A percentile compares a stretch with the other conserved stretches of the same genome.
phyloP scores from a whole-genome alignment of 2,329 filamentous ascomycete genomes.

The Leptographium flavum region DNA sequence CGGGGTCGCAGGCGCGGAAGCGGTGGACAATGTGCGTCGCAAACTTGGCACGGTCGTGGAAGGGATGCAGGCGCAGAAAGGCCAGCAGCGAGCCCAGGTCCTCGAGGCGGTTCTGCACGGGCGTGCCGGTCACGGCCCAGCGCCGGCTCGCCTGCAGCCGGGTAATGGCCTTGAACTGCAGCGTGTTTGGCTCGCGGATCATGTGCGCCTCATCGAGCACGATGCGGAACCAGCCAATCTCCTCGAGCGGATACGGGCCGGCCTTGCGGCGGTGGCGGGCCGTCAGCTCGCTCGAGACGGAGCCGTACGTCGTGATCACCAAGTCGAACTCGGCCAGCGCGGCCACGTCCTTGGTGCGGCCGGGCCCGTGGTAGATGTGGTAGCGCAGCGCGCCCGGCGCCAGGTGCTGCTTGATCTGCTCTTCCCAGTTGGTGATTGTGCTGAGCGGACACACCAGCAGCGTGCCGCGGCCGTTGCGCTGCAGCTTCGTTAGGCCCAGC shows the following conservation, averaged over 20 bases:
- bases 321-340: slow-evolving; percentile 64
- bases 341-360: slow-evolving; percentile 53
- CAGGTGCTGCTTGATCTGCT: slow-evolving; percentile 77
- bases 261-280: slow-evolving; percentile 46
- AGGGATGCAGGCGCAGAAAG: slow-evolving; percentile 74
- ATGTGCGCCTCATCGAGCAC: slow-evolving; percentile 91
- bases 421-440: slow-evolving; percentile 87
- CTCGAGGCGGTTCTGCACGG: slow-evolving; percentile 84
- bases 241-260: slow-evolving; percentile 51
- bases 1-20: slow-evolving; percentile 75
- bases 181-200: slow-evolving; percentile 72
- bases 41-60: slow-evolving; percentile 66
- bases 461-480: slow-evolving; percentile 61
- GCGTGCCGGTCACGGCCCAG: slow-evolving; percentile 96
- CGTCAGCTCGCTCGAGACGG: slow-evolving; percentile 65
- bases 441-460: slow-evolving; percentile 81
- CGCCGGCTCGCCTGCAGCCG: slow-evolving; percentile 64
- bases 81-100: slow-evolving; percentile 78
- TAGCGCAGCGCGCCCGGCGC: slow-evolving; percentile 48
- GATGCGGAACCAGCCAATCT: slow-evolving; percentile 84
- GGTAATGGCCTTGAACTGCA: slow-evolving; percentile 76
- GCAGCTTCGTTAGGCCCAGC: slow-evolving; percentile 36
- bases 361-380: slow-evolving; percentile 77
- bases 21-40: slow-evolving; percentile 66
- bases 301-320: slow-evolving; percentile 86